These are phyloP conservation scores for Fusarium ambrosium DNA, from an alignment of 2,329 filamentous ascomycete genomes.

Conservation along the genomic window DNA sequence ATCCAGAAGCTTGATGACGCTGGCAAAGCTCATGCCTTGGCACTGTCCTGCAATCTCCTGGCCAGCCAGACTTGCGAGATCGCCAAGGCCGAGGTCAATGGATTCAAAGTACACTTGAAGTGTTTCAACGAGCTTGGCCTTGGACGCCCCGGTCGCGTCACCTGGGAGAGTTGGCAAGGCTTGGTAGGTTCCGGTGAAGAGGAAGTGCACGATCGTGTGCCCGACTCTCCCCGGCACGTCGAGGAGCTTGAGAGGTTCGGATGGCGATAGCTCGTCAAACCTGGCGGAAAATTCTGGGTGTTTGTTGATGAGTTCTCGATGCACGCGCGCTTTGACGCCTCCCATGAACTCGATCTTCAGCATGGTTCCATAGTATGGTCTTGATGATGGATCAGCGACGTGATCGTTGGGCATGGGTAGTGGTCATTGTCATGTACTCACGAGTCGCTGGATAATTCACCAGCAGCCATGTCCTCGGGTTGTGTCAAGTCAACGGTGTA, in stretches of 20 bases:
- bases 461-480: too few species aligned
- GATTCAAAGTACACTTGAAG: too few species aligned
- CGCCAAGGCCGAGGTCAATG: too few species aligned
- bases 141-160: too few species aligned
- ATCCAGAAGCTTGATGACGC: too few species aligned
- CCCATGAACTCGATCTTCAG: background rate
- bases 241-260: background rate
- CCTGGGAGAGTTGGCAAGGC: too few species aligned
- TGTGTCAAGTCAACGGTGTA: too few species aligned
- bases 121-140: too few species aligned
- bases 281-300: background rate
- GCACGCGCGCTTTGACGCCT: background rate
- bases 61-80: too few species aligned
- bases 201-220: background rate
- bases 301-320: background rate
- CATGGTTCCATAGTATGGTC: background rate
- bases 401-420: background rate
- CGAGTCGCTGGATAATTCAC: too few species aligned
- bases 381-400: background rate
- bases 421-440: background rate
- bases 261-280: background rate
- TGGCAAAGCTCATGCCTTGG: too few species aligned
- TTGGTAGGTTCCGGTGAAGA: background rate
- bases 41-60: too few species aligned
- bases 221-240: background rate